phyloP scores from a whole-genome alignment of 345 rosid genomes.

The Eucalyptus erythrocorys region DNA sequence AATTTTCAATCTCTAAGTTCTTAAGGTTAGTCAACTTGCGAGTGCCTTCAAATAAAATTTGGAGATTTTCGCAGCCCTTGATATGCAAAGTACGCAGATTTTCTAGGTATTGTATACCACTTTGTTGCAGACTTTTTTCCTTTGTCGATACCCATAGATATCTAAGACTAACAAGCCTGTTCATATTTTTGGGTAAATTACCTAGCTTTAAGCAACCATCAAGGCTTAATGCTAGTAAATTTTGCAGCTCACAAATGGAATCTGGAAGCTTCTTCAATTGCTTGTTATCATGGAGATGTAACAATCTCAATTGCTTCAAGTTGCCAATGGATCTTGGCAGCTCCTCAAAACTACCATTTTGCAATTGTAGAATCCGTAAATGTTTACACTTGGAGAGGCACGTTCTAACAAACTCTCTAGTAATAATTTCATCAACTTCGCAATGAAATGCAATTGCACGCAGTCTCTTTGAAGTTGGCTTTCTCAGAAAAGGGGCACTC shows the following conservation, averaged over 20 bases:
- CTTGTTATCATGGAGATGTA: fast-evolving
- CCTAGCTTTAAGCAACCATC: fast-evolving
- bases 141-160: fast-evolving
- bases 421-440: not conserved
- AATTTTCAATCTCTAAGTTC: fast-evolving
- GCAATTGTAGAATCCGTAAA: fast-evolving
- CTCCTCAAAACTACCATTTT: not conserved
- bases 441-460: not conserved
- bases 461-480: not conserved
- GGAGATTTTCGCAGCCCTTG: fast-evolving
- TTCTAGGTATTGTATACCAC: not conserved
- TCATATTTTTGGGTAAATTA: not conserved
- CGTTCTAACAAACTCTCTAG: not conserved
- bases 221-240: fast-evolving
- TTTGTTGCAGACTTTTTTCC: not conserved
- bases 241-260: not conserved
- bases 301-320: too few relatives aligned
- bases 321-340: too few relatives aligned
- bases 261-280: too few relatives aligned
- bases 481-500: not conserved
- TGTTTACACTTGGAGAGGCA: too few relatives aligned
- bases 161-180: not conserved
- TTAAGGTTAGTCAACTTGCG: not conserved
- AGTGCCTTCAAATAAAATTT: not conserved
- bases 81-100: fast-evolving